Evolutionary conservation across 1,139 yeast genomes (phyloP), one percentile per base, ranked within the genome.

Genomic region (Kodamaea sp.): DNA sequence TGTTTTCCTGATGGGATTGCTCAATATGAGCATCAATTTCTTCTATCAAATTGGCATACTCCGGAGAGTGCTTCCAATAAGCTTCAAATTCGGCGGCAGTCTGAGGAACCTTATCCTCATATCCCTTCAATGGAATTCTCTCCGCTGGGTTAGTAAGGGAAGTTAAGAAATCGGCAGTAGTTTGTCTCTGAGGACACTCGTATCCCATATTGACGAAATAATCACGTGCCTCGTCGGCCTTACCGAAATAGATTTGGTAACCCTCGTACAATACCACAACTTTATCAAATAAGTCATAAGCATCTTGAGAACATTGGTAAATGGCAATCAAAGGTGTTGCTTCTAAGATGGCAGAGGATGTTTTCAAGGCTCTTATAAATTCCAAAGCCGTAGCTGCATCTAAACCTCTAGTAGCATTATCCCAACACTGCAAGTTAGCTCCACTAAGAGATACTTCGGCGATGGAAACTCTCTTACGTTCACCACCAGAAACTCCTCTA

Each of bases 1-100:
- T 45, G 32, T 51, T 46, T 12, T 45, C 44, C 6, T 31, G 29
- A 26, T 52, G 50, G 24, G 48, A 39, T 15, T 43, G 28, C 4
- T 34, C 42, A 22, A 66, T 45, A 43, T 67, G 57, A 3, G 47
- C 46, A 34, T 70, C 74, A 31, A 69, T 65, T n/a, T 58, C 60
- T 6, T 44, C 25, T 7, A 48, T 34, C 36, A 71, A 53, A 3
- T 54, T 53, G 8, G 55, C 44, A 49, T 69, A 78, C 34, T 79
- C 77, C 1, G 68, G 65, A 2, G 90, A 81, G n/a, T 64, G 59
- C 40, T 63, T 63, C 94, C 94, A 86, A 50, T 70, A 70, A 3
- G 59, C 59, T 43, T 79, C 83, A 50, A 85, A 85, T 50, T 86
- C 94, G 30, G 65, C 70, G 1, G 90, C 75, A 4, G 86, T 79